Conservation (phyloP, 2,329 filamentous ascomycete species). For the Fusarium sp. region DNA sequence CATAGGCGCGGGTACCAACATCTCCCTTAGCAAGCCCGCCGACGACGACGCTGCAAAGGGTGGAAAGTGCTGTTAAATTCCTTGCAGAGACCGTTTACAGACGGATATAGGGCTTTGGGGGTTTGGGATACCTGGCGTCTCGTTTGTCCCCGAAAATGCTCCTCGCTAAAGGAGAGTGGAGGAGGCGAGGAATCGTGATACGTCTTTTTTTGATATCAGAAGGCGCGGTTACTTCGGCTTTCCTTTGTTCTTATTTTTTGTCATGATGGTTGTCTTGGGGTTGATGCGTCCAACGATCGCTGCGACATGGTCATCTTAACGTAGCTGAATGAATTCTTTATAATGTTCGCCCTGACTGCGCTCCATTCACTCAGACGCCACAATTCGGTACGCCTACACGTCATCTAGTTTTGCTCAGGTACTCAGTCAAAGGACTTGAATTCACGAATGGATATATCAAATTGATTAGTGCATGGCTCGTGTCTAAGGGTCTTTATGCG, state of each 20-base stretch:
- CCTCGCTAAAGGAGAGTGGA: slow-evolving; percentile 53
- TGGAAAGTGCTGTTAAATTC: slow-evolving; percentile 82
- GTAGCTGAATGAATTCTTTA: slow-evolving; percentile 58
- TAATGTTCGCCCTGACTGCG: slow-evolving; percentile 49
- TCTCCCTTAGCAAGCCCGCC: slow-evolving; percentile 88
- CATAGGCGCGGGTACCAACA: slow-evolving; percentile 84
- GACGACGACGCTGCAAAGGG: slow-evolving; percentile 82
- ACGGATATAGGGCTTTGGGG: slow-evolving; percentile 50
- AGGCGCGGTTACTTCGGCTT: slow-evolving; percentile 59
- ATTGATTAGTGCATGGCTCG: slow-evolving; percentile 23
- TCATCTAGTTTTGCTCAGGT: slow-evolving; percentile 24
- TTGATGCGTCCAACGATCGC: slow-evolving; percentile 57
- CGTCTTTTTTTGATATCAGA: slow-evolving; percentile 58
- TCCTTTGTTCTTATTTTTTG: slow-evolving; percentile 59
- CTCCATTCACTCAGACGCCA: slow-evolving; percentile 15
- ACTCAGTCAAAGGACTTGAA: neutral
- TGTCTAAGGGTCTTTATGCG: slow-evolving; percentile 29
- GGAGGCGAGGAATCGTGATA: slow-evolving; percentile 55
- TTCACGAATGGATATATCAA: neutral
- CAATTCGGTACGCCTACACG: slow-evolving; percentile 31
- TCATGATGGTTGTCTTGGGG: slow-evolving; percentile 55
- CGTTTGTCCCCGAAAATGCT: slow-evolving; percentile 54
- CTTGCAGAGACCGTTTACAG: slow-evolving; percentile 43
- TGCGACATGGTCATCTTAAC: slow-evolving; percentile 56
- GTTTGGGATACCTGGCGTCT: slow-evolving; percentile 55